Conservation (phyloP, 495 filamentous ascomycete genomes). For the Aspergillus mulundensis region DNA sequence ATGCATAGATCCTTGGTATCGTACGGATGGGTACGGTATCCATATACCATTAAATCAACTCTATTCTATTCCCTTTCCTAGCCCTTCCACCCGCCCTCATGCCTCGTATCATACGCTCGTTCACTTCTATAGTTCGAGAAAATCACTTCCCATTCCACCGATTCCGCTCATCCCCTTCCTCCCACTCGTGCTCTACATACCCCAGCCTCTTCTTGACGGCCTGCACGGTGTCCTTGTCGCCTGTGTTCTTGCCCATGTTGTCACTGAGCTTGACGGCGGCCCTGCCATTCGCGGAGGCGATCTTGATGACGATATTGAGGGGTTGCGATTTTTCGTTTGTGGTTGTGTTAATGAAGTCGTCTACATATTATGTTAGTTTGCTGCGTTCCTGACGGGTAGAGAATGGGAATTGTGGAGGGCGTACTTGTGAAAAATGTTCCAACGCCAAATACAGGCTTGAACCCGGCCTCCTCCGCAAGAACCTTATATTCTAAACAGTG, state of each 20-base stretch:
- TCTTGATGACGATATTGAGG: slow-evolving; percentile 96
- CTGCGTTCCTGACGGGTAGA: neutral
- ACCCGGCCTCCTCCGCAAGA: slow-evolving; percentile 72
- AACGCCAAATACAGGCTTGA: slow-evolving; percentile 83
- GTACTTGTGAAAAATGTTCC: slow-evolving; percentile 90
- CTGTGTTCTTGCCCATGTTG: slow-evolving; percentile 94
- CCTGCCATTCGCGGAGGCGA: slow-evolving; percentile 76
- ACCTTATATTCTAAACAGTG: slow-evolving; percentile 85
- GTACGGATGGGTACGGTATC: neutral
- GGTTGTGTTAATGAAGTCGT: slow-evolving; percentile 71
- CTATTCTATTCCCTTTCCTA: slow-evolving; percentile 1
- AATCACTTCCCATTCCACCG: slow-evolving; percentile 60
- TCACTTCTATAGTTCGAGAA: neutral
- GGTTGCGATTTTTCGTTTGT: slow-evolving; percentile 81
- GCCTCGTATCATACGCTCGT: neutral
- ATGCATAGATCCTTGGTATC: neutral
- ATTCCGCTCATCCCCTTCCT: slow-evolving; percentile 73
- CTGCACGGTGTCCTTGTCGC: slow-evolving; percentile 71
- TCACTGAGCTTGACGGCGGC: slow-evolving; percentile 94
- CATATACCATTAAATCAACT: neutral
- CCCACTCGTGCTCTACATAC: slow-evolving; percentile 82
- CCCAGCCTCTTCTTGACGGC: slow-evolving; percentile 81
- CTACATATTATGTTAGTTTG: slow-evolving; percentile 25
- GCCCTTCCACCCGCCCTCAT: neutral
- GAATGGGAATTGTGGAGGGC: neutral